Evolutionary conservation across 148 eudicot genomes (phyloP), one percentile per base, ranked within the genome.

Genomic region (Pouteria glomerata): DNA sequence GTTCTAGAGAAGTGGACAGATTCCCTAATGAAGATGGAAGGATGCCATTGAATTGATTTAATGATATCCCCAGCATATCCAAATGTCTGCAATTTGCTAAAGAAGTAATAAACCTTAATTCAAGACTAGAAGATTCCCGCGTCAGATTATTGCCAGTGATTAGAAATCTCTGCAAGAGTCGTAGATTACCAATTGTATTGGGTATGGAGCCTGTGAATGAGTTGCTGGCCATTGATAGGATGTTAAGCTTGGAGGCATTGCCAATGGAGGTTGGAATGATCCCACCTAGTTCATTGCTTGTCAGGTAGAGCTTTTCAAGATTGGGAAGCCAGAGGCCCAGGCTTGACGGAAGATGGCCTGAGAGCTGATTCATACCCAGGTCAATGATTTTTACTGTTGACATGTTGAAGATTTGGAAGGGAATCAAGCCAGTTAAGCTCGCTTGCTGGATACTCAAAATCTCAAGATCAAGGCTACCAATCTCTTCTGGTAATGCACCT

Each of bases 21-120:
- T 80, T 80, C 13, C 83, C 83, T n/a, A 80, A 8, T 7, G 83
- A 76, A 68, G 37, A 6, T 3, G 83, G 83, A 23, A 80, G 63
- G 23, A 29, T 27, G 14, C 77, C 74, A 29, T 69, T 18, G 3
- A 80, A 50, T 35, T 73, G 77, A 76, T 79, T 79, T 5, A 35
- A 4, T 34, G 77, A 14, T 24, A 79, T 15, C 11, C 26, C 51
- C 45, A 74, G 6, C 0, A 1, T 0, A 21, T 57, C 15, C 55
- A 79, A 39, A 34, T 52, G 14, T 47, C 63, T 69, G 34, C 82
- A 74, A 39, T 74, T 79, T 57, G 75, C 61, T 50, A 79, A 55
- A 4, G 82, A 56, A 34, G 82, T 34, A 2, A 79, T 24, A 70
- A 79, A 79, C 15, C 42, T 24, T 15, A 78, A 34, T 45, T 78